These are phyloP conservation scores for Ophiostoma populinum DNA, from an alignment of 2,329 filamentous ascomycete species.

Conservation along the genomic window DNA sequence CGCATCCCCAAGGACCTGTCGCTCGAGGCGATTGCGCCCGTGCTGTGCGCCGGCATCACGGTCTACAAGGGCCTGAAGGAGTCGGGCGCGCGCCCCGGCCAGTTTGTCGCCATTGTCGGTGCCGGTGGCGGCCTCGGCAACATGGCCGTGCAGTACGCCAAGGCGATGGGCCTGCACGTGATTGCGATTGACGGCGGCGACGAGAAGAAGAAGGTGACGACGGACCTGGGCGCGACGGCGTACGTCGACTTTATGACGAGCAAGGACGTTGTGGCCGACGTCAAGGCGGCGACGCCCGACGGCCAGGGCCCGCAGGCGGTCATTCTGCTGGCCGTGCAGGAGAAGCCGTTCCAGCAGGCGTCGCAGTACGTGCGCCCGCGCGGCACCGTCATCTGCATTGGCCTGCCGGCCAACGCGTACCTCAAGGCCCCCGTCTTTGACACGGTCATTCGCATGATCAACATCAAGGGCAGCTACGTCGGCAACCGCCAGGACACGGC, in stretches of 20 bases:
- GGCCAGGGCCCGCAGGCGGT: constrained; percentile 77
- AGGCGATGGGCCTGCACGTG: constrained; percentile 25
- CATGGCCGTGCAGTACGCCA: constrained; percentile 27
- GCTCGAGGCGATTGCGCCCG: constrained; percentile 48
- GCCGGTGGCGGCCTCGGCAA: constrained; percentile 33
- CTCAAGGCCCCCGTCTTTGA: constrained; percentile 77
- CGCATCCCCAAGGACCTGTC: constrained; percentile 61
- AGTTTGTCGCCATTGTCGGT: constrained; percentile 26
- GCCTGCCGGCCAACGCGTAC: constrained; percentile 64
- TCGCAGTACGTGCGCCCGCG: constrained; percentile 70
- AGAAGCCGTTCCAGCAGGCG: constrained; percentile 93
- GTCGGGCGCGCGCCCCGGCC: constrained; percentile 18
- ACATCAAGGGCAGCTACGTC: constrained; percentile 84
- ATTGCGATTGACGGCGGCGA: constrained; percentile 28
- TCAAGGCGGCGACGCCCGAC: constrained; percentile 63
- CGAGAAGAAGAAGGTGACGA: constrained; percentile 41
- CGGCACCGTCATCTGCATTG: constrained; percentile 76
- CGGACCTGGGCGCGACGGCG: constrained; percentile 46
- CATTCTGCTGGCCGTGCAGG: constrained; percentile 66
- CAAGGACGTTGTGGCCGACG: constrained; percentile 66
- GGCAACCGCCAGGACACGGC: constrained; percentile 77
- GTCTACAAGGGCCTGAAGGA: constrained; percentile 23
- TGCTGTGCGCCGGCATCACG: constrained; percentile 34
- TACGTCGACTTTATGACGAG: constrained; percentile 70
- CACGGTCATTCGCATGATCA: constrained; percentile 77